Evolutionary conservation across 805 yeast species (phyloP).

Genomic region (Ogataea haglerorum): DNA sequence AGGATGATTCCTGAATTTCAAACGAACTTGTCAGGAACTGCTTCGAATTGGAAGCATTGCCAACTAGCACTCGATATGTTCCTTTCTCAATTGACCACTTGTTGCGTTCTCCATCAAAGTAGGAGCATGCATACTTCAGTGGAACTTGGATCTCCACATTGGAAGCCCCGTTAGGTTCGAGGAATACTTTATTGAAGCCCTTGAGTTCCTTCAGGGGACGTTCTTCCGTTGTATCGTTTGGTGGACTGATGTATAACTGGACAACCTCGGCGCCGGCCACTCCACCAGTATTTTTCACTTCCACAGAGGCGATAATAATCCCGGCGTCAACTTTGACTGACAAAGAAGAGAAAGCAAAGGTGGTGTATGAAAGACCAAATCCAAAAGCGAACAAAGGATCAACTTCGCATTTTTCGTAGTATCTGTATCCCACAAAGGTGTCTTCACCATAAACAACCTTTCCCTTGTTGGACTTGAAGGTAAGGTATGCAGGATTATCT

Average conservation of each 20-base stretch:
- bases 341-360: conserved; percentile 42
- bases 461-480: conserved; percentile 50
- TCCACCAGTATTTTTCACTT: conserved; percentile 47
- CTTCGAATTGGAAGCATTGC: conserved; percentile 28
- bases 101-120: conserved; percentile 44
- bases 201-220: conserved; percentile 61
- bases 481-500: conserved; percentile 57
- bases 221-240: conserved; percentile 34
- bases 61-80: conserved; percentile 44
- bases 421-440: conserved; percentile 60
- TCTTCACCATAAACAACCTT: conserved; percentile 62
- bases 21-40: neutral
- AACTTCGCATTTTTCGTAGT: conserved; percentile 49
- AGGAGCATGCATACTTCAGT: conserved; percentile 31
- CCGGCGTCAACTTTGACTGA: conserved; percentile 29
- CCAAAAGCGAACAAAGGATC: conserved; percentile 60
- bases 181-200: conserved; percentile 48
- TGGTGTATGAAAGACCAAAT: conserved; percentile 57
- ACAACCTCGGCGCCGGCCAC: conserved; percentile 53
- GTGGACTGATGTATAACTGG: conserved; percentile 48
- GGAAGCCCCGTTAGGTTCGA: conserved; percentile 42
- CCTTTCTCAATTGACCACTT: conserved; percentile 52
- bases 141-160: neutral
- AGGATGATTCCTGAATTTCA: neutral
- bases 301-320: conserved; percentile 31